Base-by-base conservation (phyloP, 2,329 filamentous ascomycete species). In the Penicillium italicum region DNA sequence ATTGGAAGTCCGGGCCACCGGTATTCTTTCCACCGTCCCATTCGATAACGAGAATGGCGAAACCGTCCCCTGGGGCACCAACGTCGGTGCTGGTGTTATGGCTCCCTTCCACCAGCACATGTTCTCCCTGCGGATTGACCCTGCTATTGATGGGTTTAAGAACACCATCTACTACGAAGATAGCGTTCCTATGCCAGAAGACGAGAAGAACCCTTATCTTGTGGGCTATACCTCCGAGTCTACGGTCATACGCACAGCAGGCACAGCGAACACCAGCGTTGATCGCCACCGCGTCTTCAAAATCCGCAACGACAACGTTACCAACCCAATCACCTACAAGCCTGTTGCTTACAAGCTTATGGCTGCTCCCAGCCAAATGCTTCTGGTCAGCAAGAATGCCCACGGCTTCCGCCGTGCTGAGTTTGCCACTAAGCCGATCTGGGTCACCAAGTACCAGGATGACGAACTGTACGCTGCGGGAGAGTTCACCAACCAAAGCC, bases 21-120 rank as follows among this genome's bases (percentile, higher is more conserved):
- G 86, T 5, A 87, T 89, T 55, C 75, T 89, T 18, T 85, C 82
- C 52, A 87, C 85, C 0, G 82, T 86, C 53, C 85, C 85, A 4
- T 85, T 88, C 60, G 85, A 88, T 55, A 74, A 76, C 50, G 67
- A 73, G 26, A 81, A 86, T 56, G 84, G 82, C 14, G 69, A 85
- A 48, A 80, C 81, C 12, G 85, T 88, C 4, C 82, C 83, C 2
- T 88, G 83, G 76, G 86, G 85, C 33, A 89, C 85, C 0, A 81
- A 88, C 38, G 85, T 89, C 5, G 84, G 86, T 56, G 85, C 86
- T 0, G 85, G 86, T 41, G 86, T 87, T 16, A 81, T 90, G 33
- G 87, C 86, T 2, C 77, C 79, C 0, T 85, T 88, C 72, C 88
- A 91, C 66, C 88, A 92, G 68, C 89, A 91, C 72, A 88, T 91